Base-by-base conservation (phyloP, 371 early-diverging fungal genomes). In the Rhizomucor pusillus region DNA sequence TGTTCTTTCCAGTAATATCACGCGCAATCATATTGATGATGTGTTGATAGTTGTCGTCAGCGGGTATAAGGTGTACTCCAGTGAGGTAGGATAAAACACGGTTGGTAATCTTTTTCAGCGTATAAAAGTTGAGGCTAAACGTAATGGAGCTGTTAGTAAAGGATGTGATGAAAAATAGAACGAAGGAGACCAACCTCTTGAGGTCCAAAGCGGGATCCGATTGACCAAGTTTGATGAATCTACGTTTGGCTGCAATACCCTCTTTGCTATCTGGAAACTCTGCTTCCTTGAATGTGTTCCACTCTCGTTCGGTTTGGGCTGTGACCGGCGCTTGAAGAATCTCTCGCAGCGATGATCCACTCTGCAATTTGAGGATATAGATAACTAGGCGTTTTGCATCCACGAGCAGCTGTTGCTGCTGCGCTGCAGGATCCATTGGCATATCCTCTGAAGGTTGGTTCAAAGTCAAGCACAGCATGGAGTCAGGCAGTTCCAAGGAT, bases 1-100 rank as follows among this genome's bases (percentile, higher is more conserved):
- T 78, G 58, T 93, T 91, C 72, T 96, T 96, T 54, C 91, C 93
- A 19, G 93, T 85, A 71, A 99, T 93, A 64, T 97, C 96, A 47
- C 74, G 77, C 1, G 93, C 97, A 62, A 98, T 94, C 48, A 89
- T 76, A 57, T 91, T 94, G 45, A 98, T 77, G 74, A 98, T 85
- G 25, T 87, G 90, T 69, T 96, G 96, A 68, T 94, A 95, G n/a
- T 45, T 47, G 16, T 47, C 50, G 14, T 71, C 64, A 24, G 60
- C 56, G 1, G 67, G 44, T 23, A 76, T 61, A 1, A 61, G 63
- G 23, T 64, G 41, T 71, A 71, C 69, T 72, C 78, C 39, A 23
- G 45, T 24, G 66, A 82, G 41, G 66, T 77, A 60, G 9, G 44
- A 51, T 0, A 70, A 58, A 5, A 73, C 54, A 5, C 66, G 53